Percentiles rank a stretch among this genome's conserved stretches.
Evolutionary conservation across 2,329 filamentous ascomycete genomes (phyloP).

Genomic region (Zarea fungicola): DNA sequence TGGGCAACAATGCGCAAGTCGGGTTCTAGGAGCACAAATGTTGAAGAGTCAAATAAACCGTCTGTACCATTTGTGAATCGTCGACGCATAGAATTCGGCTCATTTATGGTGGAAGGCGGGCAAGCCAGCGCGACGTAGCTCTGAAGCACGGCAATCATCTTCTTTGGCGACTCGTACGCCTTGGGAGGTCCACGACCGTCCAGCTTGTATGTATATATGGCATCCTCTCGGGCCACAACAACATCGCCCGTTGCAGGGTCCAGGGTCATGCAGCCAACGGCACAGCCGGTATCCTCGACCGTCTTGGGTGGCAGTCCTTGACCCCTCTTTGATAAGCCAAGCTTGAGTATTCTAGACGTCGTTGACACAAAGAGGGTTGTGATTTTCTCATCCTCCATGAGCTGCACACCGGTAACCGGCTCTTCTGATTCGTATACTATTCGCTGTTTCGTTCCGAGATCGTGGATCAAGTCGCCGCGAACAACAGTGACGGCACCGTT

Average conservation of each 20-base stretch:
- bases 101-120: slow-evolving; percentile 57
- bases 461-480: slow-evolving; percentile 89
- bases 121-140: slow-evolving; percentile 87
- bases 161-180: slow-evolving; percentile 89
- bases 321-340: slow-evolving; percentile 81
- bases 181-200: slow-evolving; percentile 83
- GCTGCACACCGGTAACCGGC: slow-evolving; percentile 86
- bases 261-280: slow-evolving; percentile 89
- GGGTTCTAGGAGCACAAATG: slow-evolving; percentile 86
- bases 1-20: slow-evolving; percentile 87
- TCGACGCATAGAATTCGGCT: slow-evolving; percentile 58
- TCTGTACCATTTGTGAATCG: slow-evolving; percentile 72
- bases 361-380: slow-evolving; percentile 91
- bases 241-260: slow-evolving; percentile 77
- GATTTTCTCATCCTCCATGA: slow-evolving; percentile 53
- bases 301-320: slow-evolving; percentile 85
- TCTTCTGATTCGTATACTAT: slow-evolving; percentile 97
- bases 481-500: slow-evolving; percentile 94
- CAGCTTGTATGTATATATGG: slow-evolving; percentile 85
- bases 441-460: slow-evolving; percentile 87
- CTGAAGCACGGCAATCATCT: slow-evolving; percentile 68
- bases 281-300: slow-evolving; percentile 85
- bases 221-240: slow-evolving; percentile 89
- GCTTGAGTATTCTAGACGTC: slow-evolving; percentile 77
- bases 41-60: slow-evolving; percentile 78